These are phyloP conservation scores for Naematelia aurantialba DNA, from an alignment of 768 basidiomycete genomes.

Conservation along the genomic window DNA sequence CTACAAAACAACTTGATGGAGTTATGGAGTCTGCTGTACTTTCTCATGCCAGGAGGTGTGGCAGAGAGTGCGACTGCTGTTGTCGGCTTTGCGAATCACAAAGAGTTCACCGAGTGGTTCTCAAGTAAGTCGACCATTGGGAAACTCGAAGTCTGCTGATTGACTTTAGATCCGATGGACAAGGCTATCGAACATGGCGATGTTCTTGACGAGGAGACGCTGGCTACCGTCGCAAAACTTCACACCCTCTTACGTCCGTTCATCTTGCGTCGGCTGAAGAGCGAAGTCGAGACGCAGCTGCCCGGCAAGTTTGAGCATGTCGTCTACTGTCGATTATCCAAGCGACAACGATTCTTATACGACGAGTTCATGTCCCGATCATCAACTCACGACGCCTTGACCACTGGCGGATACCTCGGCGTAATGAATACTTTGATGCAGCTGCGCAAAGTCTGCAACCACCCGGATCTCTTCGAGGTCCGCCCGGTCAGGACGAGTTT, in stretches of 20 bases:
- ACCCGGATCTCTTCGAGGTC: slow-evolving; percentile 53
- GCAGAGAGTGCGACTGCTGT: slow-evolving; percentile 42
- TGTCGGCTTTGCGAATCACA: slow-evolving; percentile 75
- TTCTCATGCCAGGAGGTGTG: slow-evolving; percentile 51
- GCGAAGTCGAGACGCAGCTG: slow-evolving; percentile 52
- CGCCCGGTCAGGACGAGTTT: slow-evolving; percentile 54
- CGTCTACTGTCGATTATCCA: slow-evolving; percentile 79
- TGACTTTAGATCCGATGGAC: slow-evolving; percentile 75
- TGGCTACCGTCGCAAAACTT: slow-evolving; percentile 79
- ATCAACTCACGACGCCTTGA: slow-evolving; percentile 73
- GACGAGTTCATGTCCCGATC: slow-evolving; percentile 93
- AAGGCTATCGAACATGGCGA: slow-evolving; percentile 71
- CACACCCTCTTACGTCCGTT: slow-evolving; percentile 52
- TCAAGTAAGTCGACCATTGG: slow-evolving; percentile 62
- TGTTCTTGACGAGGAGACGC: slow-evolving; percentile 69
- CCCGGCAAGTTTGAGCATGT: slow-evolving; percentile 81
- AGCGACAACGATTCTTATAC: slow-evolving; percentile 88
- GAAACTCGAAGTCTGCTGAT: background rate
- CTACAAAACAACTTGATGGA: slow-evolving; percentile 53
- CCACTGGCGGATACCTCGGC: slow-evolving; percentile 63
- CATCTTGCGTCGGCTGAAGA: slow-evolving; percentile 51
- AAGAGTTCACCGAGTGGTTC: slow-evolving; percentile 95
- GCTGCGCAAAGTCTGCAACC: slow-evolving; percentile 53
- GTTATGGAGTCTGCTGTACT: slow-evolving; percentile 53
- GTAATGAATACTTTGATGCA: slow-evolving; percentile 55